phyloP scores from a whole-genome alignment of 2,329 filamentous ascomycete species.

The Alternaria consortialis region DNA sequence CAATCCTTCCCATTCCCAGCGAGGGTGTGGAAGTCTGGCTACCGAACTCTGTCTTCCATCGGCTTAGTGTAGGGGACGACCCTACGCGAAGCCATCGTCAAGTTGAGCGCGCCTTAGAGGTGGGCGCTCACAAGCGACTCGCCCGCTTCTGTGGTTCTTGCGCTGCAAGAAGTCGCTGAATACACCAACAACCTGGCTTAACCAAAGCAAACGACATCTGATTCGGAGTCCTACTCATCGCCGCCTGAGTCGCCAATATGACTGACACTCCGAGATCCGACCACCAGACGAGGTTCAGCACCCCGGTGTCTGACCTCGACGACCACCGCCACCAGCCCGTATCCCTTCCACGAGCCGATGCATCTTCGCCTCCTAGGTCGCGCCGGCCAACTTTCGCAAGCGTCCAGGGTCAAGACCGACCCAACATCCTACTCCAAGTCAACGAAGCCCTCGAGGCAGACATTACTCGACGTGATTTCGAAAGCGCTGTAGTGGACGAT shows the following conservation, averaged over 20 bases:
- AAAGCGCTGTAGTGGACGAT: slow-evolving; percentile 84
- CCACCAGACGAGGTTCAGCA: slow-evolving; percentile 72
- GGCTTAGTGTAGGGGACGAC: slow-evolving; percentile 58
- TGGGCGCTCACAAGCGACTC: slow-evolving; percentile 65
- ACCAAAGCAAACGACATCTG: slow-evolving; percentile 16
- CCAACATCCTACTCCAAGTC: slow-evolving; percentile 56
- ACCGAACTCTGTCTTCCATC: slow-evolving; percentile 30
- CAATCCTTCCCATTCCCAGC: slow-evolving; percentile 32
- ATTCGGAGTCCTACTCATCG: slow-evolving; percentile 35
- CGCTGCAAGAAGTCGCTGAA: slow-evolving; percentile 36
- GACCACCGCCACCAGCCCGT: slow-evolving; percentile 79
- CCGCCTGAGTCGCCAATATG: slow-evolving; percentile 53
- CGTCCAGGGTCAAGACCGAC: slow-evolving; percentile 58
- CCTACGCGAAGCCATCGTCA: slow-evolving; percentile 60
- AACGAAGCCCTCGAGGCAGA: slow-evolving; percentile 56
- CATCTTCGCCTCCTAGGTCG: slow-evolving; percentile 57
- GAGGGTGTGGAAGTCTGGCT: slow-evolving; percentile 41
- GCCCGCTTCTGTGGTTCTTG: slow-evolving; percentile 48
- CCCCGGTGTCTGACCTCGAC: slow-evolving; percentile 81
- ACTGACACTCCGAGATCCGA: slow-evolving; percentile 72
- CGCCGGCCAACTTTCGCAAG: slow-evolving; percentile 80
- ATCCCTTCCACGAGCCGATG: slow-evolving; percentile 68
- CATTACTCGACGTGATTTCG: slow-evolving; percentile 77
- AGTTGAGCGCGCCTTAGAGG: slow-evolving; percentile 61
- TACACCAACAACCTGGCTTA: slow-evolving; percentile 16